A percentile compares a stretch with the other conserved stretches of the same genome.
These are phyloP conservation scores for Barnettozyma sucrosica DNA, from an alignment of 805 yeast genomes.

Conservation along the genomic window DNA sequence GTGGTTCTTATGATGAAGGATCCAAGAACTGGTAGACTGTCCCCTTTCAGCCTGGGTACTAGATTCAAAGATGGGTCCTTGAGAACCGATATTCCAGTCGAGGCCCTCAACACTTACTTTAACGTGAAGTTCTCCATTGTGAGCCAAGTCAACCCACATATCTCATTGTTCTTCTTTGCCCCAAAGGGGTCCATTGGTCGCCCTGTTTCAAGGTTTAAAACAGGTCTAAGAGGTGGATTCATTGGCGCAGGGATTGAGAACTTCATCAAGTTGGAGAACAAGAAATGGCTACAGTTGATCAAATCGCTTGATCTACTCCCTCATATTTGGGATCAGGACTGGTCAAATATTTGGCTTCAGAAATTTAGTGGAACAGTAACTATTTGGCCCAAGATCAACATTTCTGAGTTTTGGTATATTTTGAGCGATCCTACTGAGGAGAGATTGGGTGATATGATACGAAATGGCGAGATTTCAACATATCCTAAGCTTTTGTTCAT, in stretches of 20 bases:
- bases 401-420: constrained; percentile 56
- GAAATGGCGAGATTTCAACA: constrained; percentile 58
- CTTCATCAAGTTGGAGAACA: constrained; percentile 62
- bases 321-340: constrained; percentile 63
- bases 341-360: constrained; percentile 75
- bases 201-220: constrained; percentile 58
- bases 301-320: constrained; percentile 65
- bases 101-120: constrained; percentile 65
- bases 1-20: constrained; percentile 72
- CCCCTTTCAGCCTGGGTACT: constrained; percentile 64
- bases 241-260: constrained; percentile 67
- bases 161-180: constrained; percentile 66
- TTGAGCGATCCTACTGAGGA: constrained; percentile 63
- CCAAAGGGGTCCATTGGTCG: constrained; percentile 78
- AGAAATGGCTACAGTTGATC: constrained; percentile 69
- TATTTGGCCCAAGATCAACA: constrained; percentile 61
- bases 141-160: constrained; percentile 81
- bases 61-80: constrained; percentile 78
- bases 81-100: constrained; percentile 74
- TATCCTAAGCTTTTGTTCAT: constrained; percentile 64
- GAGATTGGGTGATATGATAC: constrained; percentile 47
- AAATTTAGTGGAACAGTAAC: constrained; percentile 71
- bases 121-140: constrained; percentile 73
- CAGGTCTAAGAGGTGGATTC: constrained; percentile 73
- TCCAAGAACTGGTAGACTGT: constrained; percentile 32